Evolutionary conservation across 1,139 yeast species (phyloP), one percentile per base, ranked within the genome.

Genomic region (Saccharomyces hybrid): DNA sequence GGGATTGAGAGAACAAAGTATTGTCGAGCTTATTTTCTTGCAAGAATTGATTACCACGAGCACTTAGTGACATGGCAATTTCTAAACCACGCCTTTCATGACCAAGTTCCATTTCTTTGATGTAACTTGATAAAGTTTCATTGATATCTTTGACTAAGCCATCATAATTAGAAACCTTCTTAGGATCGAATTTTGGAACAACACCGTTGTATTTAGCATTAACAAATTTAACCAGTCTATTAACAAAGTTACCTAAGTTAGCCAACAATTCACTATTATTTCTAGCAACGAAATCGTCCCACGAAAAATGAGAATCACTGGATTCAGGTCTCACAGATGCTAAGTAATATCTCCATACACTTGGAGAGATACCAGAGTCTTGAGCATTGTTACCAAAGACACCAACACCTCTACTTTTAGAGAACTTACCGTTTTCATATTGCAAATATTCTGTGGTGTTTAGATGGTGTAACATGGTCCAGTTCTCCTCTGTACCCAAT

Each of bases 371-470:
- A 44, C 97, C 96, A 46, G 95, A 88, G 47, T 88, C 96, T 73
- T 89, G 84, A 46, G 99, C 99, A 69, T 89, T 90, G 75, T 93
- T 91, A 68, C 99, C 99, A 68, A 93, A 93, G 31, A 93, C 99
- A 72, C 99, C 99, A 57, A 93, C 82, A 61, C 95, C 95, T 74
- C 99, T 84, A 28, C 96, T 88, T 74, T 93, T 93, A 57, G 98
- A 91, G 75, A 93, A 93, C 72, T 95, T 93, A 59, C 99, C 99
- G 57, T 95, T 95, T 76, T 93, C 99, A 69, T 93, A 93, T 73
- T 93, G 98, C 67, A 93, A 78, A 69, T 93, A 93, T 74, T 93
- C 99, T 14, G 99, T 93, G 52, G 99, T 91, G 68, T 85, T 87
- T 63, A 93, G 74, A 71, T 91, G 96, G 68, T 89, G 89, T 63